A percentile compares a stretch with the other conserved stretches of the same genome.
Conservation (phyloP, 1,284 basidiomycete species). For the Takashimella koratensis region DNA sequence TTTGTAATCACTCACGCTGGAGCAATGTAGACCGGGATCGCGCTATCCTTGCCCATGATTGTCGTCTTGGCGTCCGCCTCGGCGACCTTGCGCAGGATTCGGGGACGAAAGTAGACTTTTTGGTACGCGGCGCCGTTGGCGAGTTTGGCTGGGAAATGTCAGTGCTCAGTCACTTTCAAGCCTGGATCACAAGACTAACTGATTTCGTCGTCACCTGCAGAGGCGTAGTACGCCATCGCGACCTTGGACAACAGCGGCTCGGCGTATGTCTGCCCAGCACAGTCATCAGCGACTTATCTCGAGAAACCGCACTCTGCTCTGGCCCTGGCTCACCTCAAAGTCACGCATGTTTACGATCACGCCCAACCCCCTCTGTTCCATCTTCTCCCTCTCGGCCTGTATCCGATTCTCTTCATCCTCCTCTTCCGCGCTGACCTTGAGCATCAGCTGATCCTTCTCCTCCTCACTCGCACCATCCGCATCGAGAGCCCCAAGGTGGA, state of each 20-base stretch:
- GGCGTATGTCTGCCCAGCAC: constrained; percentile 51
- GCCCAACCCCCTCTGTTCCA: constrained; percentile 40
- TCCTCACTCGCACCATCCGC: constrained; percentile 21
- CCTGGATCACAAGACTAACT: constrained; percentile 53
- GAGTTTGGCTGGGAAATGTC: constrained; percentile 36
- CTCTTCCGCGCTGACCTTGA: constrained; percentile 34
- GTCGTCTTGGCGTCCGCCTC: constrained; percentile 68
- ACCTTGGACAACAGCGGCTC: constrained; percentile 65
- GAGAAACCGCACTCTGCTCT: neutral
- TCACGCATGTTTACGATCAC: constrained; percentile 41
- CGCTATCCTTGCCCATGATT: constrained; percentile 69
- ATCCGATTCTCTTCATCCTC: constrained; percentile 38
- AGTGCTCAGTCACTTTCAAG: neutral
- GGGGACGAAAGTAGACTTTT: constrained; percentile 75
- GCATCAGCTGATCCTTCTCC: constrained; percentile 31
- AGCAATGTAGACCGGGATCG: constrained; percentile 77
- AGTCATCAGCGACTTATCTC: neutral
- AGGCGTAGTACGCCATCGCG: constrained; percentile 75
- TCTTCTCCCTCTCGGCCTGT: constrained; percentile 25
- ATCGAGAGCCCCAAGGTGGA: constrained; percentile 30
- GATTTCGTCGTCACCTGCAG: constrained; percentile 74
- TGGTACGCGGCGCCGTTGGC: constrained; percentile 72
- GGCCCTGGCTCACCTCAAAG: constrained; percentile 31
- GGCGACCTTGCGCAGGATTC: constrained; percentile 69
- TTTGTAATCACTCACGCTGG: constrained; percentile 53